A percentile compares a stretch with the other conserved stretches of the same genome.
These are phyloP conservation scores for Emergomyces orientalis DNA, from an alignment of 2,329 filamentous ascomycete genomes.

Conservation along the genomic window DNA sequence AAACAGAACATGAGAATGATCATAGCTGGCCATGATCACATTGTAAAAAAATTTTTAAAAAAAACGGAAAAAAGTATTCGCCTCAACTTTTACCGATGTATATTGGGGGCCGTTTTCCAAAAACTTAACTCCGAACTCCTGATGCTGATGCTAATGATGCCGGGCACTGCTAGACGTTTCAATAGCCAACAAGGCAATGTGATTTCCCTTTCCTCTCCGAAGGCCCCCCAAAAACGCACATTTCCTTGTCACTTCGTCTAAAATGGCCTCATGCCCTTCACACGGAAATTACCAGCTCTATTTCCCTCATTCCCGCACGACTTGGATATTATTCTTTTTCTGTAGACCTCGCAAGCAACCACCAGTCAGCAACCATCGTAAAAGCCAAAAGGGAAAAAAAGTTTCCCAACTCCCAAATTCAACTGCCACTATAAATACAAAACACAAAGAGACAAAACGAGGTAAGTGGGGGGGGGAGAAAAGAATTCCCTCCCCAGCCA, in stretches of 20 bases:
- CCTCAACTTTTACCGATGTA: neutral
- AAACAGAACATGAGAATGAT: neutral
- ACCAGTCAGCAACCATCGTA: neutral
- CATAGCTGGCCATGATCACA: neutral
- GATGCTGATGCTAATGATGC: neutral
- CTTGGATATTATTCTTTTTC: slow-evolving; percentile 34
- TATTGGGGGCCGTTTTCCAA: neutral
- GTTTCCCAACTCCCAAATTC: neutral
- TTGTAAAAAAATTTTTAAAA: neutral
- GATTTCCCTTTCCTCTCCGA: neutral
- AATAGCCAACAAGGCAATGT: neutral
- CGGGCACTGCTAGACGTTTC: neutral
- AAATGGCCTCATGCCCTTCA: neutral
- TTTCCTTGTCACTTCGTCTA: neutral
- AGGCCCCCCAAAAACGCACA: neutral
- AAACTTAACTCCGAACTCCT: neutral
- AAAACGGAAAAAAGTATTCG: neutral
- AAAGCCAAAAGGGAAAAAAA: neutral
- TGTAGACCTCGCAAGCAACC: slow-evolving; percentile 12
- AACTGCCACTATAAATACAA: neutral
- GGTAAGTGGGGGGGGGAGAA: neutral
- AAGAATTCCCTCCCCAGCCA: neutral
- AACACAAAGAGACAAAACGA: neutral
- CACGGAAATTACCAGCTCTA: neutral
- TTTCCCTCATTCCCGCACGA: slow-evolving; percentile 26